phyloP scores from a whole-genome alignment of 345 rosid species.

The Turnera subulata region DNA sequence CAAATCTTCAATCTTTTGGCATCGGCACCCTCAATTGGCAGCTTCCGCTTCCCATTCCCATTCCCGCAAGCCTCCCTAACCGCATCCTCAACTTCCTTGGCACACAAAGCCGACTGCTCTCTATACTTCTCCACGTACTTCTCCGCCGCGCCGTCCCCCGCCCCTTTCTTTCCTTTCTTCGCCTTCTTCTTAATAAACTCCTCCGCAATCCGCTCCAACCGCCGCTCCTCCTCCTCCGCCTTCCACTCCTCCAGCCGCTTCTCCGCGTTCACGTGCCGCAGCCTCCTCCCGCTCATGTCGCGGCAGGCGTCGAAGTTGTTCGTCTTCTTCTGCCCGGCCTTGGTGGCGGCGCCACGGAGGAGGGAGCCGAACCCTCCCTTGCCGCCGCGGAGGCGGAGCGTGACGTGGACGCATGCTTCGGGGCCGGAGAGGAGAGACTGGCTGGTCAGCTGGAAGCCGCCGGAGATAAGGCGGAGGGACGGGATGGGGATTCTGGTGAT shows the following conservation, averaged over 20 bases:
- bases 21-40: constrained; percentile 19
- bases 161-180: constrained; percentile 69
- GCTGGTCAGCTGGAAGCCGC: constrained; percentile 56
- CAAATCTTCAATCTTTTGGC: constrained; percentile 63
- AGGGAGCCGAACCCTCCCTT: constrained; percentile 97
- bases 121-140: constrained; percentile 69
- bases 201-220: constrained; percentile 71
- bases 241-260: constrained; percentile 92
- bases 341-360: constrained; percentile 93
- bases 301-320: constrained; percentile 94
- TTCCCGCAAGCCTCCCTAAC: constrained; percentile 55
- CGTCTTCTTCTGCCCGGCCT: constrained; percentile 98
- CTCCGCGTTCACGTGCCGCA: constrained; percentile 96
- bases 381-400: constrained; percentile 74
- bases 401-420: constrained; percentile 60
- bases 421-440: constrained; percentile 33
- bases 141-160: constrained; percentile 60
- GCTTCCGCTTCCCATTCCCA: constrained; percentile 29
- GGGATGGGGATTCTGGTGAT: constrained; percentile 58
- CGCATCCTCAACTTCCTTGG: constrained; percentile 70
- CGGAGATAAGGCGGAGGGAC: constrained; percentile 57
- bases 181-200: constrained; percentile 76
- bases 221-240: constrained; percentile 78
- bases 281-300: constrained; percentile 93
- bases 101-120: constrained; percentile 74